These are phyloP conservation scores for Scortechinia acanthostroma DNA, from an alignment of 2,329 filamentous ascomycete species.

Conservation along the genomic window DNA sequence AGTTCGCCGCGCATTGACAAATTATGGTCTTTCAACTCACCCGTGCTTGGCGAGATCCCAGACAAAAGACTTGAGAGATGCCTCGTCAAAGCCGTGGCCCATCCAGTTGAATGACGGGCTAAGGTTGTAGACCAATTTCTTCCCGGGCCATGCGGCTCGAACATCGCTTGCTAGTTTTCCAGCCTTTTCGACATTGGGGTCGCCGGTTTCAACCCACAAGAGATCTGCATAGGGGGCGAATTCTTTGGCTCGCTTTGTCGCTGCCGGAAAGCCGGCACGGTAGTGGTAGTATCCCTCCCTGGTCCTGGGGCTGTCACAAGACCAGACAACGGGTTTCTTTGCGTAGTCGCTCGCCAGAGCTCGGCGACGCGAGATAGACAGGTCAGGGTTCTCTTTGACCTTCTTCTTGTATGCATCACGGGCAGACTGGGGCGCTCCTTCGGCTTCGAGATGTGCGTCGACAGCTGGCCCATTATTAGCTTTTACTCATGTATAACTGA, in stretches of 20 bases:
- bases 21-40: background rate
- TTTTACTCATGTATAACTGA: no score
- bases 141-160: conserved; percentile 61
- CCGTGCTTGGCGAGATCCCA: conserved; percentile 93
- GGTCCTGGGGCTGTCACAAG: conserved; percentile 88
- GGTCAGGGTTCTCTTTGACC: conserved; percentile 57
- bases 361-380: conserved; percentile 74
- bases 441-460: conserved; percentile 62
- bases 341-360: conserved; percentile 63
- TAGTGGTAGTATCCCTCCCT: conserved; percentile 93
- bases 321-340: conserved; percentile 40
- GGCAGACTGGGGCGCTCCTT: conserved; percentile 55
- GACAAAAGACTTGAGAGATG: conserved; percentile 80
- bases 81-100: conserved; percentile 81
- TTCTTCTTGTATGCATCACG: conserved; percentile 62
- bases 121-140: conserved; percentile 93
- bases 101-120: conserved; percentile 99
- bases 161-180: conserved; percentile 71
- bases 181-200: conserved; percentile 75
- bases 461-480: conserved; percentile 47
- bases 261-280: conserved; percentile 73
- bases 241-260: conserved; percentile 85
- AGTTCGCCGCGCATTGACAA: background rate
- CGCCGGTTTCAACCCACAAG: conserved; percentile 92
- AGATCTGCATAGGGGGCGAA: conserved; percentile 91